Evolutionary conservation across 257 asterid species (phyloP).

Genomic region (Eucommia ulmoides): DNA sequence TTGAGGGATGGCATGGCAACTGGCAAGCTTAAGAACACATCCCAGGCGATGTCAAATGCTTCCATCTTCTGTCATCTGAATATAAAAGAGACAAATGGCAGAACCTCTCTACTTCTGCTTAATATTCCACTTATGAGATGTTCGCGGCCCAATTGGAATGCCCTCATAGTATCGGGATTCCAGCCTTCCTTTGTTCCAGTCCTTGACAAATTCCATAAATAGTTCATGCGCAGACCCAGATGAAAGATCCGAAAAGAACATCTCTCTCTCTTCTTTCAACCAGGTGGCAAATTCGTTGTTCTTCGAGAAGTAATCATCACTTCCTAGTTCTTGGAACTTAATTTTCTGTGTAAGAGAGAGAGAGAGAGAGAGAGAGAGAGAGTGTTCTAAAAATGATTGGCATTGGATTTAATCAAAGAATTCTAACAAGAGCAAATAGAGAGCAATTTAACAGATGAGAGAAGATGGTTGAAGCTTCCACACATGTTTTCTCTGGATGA

Average conservation of each 20-base stretch:
- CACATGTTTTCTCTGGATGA: too few species aligned
- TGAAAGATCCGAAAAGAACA: constrained; percentile 70
- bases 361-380: background rate
- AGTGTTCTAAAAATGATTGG: background rate
- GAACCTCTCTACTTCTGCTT: constrained; percentile 39
- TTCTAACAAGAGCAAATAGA: background rate
- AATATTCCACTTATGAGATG: constrained; percentile 80
- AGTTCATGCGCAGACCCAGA: constrained; percentile 56
- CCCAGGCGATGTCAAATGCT: too few species aligned
- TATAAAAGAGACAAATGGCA: too few species aligned
- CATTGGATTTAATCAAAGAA: background rate
- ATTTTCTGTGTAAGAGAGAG: constrained; percentile 25
- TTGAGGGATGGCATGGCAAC: too few species aligned
- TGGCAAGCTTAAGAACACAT: too few species aligned
- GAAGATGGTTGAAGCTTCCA: too few species aligned
- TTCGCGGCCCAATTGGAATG: constrained; percentile 60
- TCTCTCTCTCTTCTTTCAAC: constrained; percentile 64
- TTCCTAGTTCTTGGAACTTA: constrained; percentile 49
- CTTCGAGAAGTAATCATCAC: constrained; percentile 81
- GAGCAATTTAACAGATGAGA: background rate
- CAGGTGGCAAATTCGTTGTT: constrained; percentile 80
- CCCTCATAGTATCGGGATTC: constrained; percentile 71
- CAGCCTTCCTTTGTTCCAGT: constrained; percentile 65
- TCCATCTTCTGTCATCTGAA: too few species aligned
- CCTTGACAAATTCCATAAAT: constrained; percentile 49